phyloP scores from a whole-genome alignment of 2,329 filamentous ascomycete species.

The Grosmannia huntii region DNA sequence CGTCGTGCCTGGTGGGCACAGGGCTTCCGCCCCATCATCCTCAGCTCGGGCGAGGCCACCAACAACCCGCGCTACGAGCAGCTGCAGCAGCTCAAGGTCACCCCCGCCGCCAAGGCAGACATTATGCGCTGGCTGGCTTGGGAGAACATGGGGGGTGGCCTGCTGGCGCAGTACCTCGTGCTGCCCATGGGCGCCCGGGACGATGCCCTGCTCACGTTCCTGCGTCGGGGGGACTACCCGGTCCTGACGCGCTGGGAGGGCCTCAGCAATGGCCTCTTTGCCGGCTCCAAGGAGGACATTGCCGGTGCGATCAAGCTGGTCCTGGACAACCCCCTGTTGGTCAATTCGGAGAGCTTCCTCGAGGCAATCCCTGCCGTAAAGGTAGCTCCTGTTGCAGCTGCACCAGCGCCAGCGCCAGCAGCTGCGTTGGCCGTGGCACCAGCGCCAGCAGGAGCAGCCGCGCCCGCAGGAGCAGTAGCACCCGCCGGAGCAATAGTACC shows the following conservation, averaged over 20 bases:
- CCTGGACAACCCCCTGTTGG: constrained; percentile 40
- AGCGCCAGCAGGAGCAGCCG: background rate
- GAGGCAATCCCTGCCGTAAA: constrained; percentile 35
- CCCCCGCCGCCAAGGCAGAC: constrained; percentile 51
- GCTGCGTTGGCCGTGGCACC: background rate
- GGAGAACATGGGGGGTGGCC: constrained; percentile 77
- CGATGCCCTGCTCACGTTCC: constrained; percentile 56
- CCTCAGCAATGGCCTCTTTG: constrained; percentile 59
- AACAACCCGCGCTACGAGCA: constrained; percentile 67
- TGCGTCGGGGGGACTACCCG: constrained; percentile 66
- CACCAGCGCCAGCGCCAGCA: background rate
- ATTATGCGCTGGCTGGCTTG: constrained; percentile 83
- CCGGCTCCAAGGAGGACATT: constrained; percentile 53
- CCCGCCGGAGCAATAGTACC: background rate
- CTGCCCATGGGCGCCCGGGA: constrained; percentile 72
- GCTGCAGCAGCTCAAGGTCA: constrained; percentile 50
- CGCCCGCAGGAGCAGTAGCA: background rate
- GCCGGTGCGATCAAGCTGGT: constrained; percentile 48
- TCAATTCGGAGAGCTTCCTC: constrained; percentile 48
- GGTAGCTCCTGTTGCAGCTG: background rate
- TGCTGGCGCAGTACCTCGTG: constrained; percentile 67
- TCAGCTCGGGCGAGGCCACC: constrained; percentile 69
- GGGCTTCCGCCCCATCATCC: constrained; percentile 74
- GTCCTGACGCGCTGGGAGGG: constrained; percentile 61
- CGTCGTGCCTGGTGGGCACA: constrained; percentile 90